Evolutionary conservation across 2,329 filamentous ascomycete species (phyloP), one percentile per base, ranked within the genome.

Genomic region (Phialocephala sp.): DNA sequence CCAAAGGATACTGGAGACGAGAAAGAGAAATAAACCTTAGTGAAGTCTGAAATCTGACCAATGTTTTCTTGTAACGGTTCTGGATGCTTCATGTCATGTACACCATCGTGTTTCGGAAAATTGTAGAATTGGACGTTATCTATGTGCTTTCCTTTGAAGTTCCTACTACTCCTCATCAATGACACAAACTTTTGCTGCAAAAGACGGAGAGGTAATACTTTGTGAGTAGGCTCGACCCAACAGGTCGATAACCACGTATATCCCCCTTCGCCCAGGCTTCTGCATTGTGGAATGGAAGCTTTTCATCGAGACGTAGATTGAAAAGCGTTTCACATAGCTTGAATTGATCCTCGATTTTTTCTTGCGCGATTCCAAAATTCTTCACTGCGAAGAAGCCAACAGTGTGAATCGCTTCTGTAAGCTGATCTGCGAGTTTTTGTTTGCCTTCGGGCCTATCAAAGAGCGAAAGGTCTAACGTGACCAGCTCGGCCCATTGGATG

Each of bases 41-140:
- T 27, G 45, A 50, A 50, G 8, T 50, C 45, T 50, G 20, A 3
- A 27, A 54, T 35, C 50, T 32, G 22, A 54, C 4, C 11, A 15
- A 27, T 32, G 8, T 27, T 32, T 9, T 54, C 27, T 54, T 54
- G 22, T 1, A 54, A 8, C 32, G 24, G 50, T 3, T 22, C 24
- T 8, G 50, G 50, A 35, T 54, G 50, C 11, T 27, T 18, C 24
- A 27, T 27, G 14, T 54, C 50, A 35, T 54, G 24, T 12, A 32
- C 14, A 8, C 24, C 24, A n/a, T 32, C 24, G 24, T 32, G 24
- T 27, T 54, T 54, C 24, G 50, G 50, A 3, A 54, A 14, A 32
- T 54, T 54, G 50, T 54, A 54, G 50, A 54, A 18, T 12, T 54
- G 24, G 14, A 18, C 8, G n/a, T 54, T 54, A 12, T 54, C 27